Evolutionary conservation across 75 land plant genomes (phyloP).

Genomic region (Selaginella tamariscina): DNA sequence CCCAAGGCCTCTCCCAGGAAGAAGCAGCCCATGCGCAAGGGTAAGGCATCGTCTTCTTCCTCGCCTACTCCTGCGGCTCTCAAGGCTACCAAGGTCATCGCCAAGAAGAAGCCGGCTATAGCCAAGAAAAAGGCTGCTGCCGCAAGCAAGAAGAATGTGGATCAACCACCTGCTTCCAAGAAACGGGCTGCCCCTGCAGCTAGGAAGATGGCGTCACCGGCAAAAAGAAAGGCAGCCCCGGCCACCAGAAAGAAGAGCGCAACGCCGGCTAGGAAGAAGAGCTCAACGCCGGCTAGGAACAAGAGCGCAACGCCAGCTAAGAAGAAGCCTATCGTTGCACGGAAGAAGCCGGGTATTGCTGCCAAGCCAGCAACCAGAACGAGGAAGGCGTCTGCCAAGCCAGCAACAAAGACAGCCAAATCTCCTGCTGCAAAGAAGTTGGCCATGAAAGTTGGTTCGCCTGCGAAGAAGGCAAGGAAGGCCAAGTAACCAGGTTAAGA

Average conservation of each 20-base stretch:
- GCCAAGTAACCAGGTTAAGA: neutral
- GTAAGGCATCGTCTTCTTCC: neutral
- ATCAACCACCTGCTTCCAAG: neutral
- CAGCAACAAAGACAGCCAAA: constrained; percentile 15
- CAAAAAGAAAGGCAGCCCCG: too few species aligned
- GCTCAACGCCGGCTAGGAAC: neutral
- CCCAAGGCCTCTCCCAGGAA: neutral
- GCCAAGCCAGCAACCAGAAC: constrained; percentile 8
- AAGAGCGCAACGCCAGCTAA: neutral
- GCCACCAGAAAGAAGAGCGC: neutral
- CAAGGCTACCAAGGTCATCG: neutral
- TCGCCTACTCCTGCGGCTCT: constrained; percentile 1
- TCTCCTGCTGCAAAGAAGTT: constrained; percentile 12
- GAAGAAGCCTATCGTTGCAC: neutral
- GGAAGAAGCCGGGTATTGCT: neutral
- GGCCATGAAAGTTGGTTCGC: constrained; percentile 20
- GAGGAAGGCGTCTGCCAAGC: constrained; percentile 8
- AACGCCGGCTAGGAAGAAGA: neutral
- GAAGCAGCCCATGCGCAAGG: neutral
- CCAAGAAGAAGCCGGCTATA: neutral
- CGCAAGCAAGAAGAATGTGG: neutral
- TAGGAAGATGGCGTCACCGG: neutral
- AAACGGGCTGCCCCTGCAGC: neutral
- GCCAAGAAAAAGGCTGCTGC: neutral
- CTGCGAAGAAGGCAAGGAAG: constrained; percentile 21